These are phyloP conservation scores for Selaginella tamariscina DNA, from an alignment of 75 land plant species.

Conservation along the genomic window DNA sequence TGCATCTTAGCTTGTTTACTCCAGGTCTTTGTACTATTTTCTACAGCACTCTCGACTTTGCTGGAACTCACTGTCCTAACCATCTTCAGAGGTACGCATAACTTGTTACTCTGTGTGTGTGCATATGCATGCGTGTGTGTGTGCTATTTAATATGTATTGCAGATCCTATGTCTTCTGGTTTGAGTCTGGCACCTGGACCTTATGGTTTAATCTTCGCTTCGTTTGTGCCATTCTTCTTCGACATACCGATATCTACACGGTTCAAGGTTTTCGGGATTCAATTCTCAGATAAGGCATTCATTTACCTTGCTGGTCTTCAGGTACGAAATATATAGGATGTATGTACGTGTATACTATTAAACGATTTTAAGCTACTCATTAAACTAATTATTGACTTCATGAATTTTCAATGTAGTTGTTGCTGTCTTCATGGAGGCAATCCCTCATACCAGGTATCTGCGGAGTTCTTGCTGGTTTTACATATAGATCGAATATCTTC, in stretches of 20 bases:
- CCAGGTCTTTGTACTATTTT: conserved; percentile 75
- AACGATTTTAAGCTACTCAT: too few relatives aligned
- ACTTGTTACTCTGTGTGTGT: background rate
- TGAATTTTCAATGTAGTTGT: conserved; percentile 41
- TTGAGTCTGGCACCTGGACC: conserved; percentile 62
- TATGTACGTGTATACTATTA: too few relatives aligned
- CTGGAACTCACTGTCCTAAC: conserved; percentile 42
- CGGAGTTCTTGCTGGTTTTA: conserved; percentile 68
- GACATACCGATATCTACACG: conserved; percentile 84
- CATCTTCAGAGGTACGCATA: conserved; percentile 50
- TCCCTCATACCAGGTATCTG: conserved; percentile 82
- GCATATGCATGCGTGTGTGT: background rate
- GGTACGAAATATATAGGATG: conserved; percentile 40
- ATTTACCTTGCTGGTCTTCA: conserved; percentile 91
- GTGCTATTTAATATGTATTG: conserved; percentile 5
- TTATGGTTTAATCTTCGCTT: conserved; percentile 82
- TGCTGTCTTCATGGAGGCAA: conserved; percentile 73
- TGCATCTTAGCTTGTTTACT: background rate
- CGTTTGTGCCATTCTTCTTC: conserved; percentile 78
- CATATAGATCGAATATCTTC: conserved; percentile 70
- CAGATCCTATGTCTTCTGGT: conserved; percentile 47
- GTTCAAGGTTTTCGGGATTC: conserved; percentile 52
- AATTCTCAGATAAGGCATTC: conserved; percentile 78
- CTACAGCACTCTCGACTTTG: conserved; percentile 38
- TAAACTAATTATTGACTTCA: background rate